Percentiles rank a stretch among this genome's conserved stretches.
Evolutionary conservation across 257 asterid species (phyloP).

Genomic region (Solanum peruvianum): DNA sequence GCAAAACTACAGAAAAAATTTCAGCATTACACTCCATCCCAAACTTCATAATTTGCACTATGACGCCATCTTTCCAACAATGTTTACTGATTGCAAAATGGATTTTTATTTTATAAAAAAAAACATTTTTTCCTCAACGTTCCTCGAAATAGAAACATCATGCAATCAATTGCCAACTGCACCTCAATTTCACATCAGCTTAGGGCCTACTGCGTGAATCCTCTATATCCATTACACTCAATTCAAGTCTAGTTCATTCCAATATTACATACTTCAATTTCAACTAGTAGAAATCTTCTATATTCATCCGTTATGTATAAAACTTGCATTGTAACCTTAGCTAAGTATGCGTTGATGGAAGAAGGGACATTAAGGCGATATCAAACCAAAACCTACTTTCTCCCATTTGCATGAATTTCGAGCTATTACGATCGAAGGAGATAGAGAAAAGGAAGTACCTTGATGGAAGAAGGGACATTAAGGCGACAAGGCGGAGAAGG

Average conservation of each 20-base stretch:
- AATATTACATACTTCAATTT: not conserved
- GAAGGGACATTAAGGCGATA: too few relatives aligned
- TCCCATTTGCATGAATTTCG: not conserved
- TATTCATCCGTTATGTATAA: not conserved
- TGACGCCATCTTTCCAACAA: not conserved
- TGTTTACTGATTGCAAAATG: not conserved
- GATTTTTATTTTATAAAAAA: not conserved
- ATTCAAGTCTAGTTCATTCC: not conserved
- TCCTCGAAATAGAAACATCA: not conserved
- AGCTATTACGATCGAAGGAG: not conserved
- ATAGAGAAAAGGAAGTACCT: constrained; percentile 18
- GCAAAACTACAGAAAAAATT: not conserved
- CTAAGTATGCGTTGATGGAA: not conserved
- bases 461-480: constrained; percentile 49
- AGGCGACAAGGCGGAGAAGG: constrained; percentile 75
- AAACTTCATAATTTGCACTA: not conserved
- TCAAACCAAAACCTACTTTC: not conserved
- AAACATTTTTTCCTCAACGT: not conserved
- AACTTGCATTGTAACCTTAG: not conserved
- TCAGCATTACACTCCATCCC: not conserved
- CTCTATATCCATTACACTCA: not conserved
- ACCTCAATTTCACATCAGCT: not conserved
- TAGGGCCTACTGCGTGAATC: not conserved
- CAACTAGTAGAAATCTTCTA: not conserved
- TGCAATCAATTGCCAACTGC: not conserved